These are phyloP conservation scores for Parascedosporium putredinis DNA, from an alignment of 2,329 filamentous ascomycete genomes.

Conservation along the genomic window DNA sequence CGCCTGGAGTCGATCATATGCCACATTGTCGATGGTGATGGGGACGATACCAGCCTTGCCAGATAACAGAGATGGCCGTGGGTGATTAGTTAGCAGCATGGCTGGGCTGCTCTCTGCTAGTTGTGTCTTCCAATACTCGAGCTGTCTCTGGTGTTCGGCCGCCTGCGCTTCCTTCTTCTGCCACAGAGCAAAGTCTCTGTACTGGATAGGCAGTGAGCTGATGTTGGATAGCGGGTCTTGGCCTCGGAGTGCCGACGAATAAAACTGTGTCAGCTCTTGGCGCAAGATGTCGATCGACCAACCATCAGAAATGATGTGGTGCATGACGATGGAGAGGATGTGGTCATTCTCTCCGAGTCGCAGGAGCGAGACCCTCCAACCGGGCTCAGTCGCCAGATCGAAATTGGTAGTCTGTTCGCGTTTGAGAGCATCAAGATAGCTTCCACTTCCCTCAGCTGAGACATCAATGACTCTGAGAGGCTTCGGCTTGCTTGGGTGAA, in stretches of 20 bases:
- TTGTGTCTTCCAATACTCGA: slow-evolving; percentile 15
- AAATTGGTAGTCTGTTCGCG: slow-evolving; percentile 15
- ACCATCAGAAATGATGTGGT: slow-evolving; percentile 20
- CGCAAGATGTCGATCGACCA: slow-evolving; percentile 18
- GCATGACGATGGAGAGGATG: slow-evolving; percentile 18
- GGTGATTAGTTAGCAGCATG: slow-evolving; percentile 11
- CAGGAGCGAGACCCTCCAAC: slow-evolving; percentile 14
- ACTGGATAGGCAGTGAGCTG: slow-evolving; percentile 18
- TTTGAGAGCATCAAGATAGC: slow-evolving; percentile 8
- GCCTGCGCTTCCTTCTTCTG: slow-evolving; percentile 14
- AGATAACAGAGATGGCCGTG: neutral
- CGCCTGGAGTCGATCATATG: slow-evolving; percentile 7
- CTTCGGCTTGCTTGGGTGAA: no score
- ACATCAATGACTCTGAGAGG: no score
- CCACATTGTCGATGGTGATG: neutral
- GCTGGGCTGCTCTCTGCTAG: slow-evolving; percentile 13
- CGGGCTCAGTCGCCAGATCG: slow-evolving; percentile 13
- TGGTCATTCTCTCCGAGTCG: slow-evolving; percentile 11
- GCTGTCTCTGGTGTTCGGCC: slow-evolving; percentile 11
- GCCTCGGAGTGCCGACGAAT: slow-evolving; percentile 10
- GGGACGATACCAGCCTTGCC: neutral
- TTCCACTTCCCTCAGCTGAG: no score
- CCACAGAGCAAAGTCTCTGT: slow-evolving; percentile 16
- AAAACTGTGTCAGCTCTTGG: slow-evolving; percentile 15
- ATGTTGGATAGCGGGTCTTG: no score